A percentile compares a stretch with the other conserved stretches of the same genome.
These are phyloP conservation scores for Potentilla sterilis DNA, from an alignment of 306 rosid species.

Conservation along the genomic window DNA sequence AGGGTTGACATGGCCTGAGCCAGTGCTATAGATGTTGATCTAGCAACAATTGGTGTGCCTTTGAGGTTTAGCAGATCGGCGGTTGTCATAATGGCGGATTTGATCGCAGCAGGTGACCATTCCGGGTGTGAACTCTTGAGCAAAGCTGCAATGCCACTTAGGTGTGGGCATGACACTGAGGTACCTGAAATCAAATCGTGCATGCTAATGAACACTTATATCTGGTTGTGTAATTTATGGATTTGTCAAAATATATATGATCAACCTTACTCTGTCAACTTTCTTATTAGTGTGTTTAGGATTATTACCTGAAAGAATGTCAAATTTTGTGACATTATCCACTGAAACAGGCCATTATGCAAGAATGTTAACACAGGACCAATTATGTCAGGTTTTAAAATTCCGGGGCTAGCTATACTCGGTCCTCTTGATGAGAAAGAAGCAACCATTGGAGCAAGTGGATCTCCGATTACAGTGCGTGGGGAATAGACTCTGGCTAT, in stretches of 20 bases:
- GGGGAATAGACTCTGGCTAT: constrained; percentile 39
- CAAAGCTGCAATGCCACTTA: no score
- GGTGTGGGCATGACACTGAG: no score
- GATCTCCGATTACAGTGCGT: constrained; percentile 48
- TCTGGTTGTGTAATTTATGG: neutral
- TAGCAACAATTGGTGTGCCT: neutral
- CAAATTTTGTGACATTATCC: neutral
- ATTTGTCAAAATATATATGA: no score
- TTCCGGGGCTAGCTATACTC: constrained; percentile 44
- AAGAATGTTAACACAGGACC: constrained; percentile 50
- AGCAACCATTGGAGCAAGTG: constrained; percentile 34
- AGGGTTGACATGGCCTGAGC: constrained; percentile 55
- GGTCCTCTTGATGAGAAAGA: constrained; percentile 63
- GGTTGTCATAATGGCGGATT: no score
- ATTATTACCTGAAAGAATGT: neutral
- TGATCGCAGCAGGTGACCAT: no score
- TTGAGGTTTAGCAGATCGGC: neutral
- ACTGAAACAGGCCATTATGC: neutral
- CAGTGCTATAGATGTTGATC: constrained; percentile 29
- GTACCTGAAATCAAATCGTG: neutral
- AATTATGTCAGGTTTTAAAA: constrained; percentile 55
- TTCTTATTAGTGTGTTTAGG: neutral
- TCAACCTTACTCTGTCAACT: no score
- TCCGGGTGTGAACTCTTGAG: no score
- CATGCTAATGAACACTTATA: neutral